Evolutionary conservation across 768 basidiomycete genomes (phyloP), one percentile per base, ranked within the genome.

Genomic region (Cystofilobasidium macerans): DNA sequence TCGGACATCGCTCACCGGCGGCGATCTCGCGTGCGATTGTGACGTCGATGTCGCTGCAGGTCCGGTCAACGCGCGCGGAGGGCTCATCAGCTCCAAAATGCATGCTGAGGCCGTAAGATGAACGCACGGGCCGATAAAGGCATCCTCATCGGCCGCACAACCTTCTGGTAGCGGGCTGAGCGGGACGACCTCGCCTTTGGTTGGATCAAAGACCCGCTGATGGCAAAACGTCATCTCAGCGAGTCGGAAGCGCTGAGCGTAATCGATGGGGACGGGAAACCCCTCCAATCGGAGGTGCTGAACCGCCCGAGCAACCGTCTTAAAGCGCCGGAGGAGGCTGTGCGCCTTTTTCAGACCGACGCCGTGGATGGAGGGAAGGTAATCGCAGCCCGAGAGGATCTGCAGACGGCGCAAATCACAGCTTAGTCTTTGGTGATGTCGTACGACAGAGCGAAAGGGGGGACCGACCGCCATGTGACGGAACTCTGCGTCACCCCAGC

Each of bases 301-400:
- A 33, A 98, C 78, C 40, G 86, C 87, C 75, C 76, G 71, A 8
- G 92, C 89, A 11, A 85, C 84, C 2, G 87, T 89, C 75, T 86
- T 88, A 81, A 88, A 83, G 74, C 88, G 89, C 72, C 86, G 80
- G 70, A 99, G 77, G 43, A 97, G 78, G 24, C 79, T 76, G 78
- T 86, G 88, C 8, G 95, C 92, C 16, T 89, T 98, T 81, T 95
- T 98, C 73, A 99, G 77, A 9, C 95, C 95, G 45, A 99, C 80
- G 1, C 94, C 94, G 28, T 82, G 83, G 58, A 99, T 89, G 70
- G 88, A 93, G 12, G 88, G 83, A 26, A 98, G 71, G 63, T 76
- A 77, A 61, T 77, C 76, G 53, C 76, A 77, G 12, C 76, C 76
- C 0, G 74, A 73, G 2, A 77, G 73, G 70, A 77, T 77, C 76